Evolutionary conservation across 805 yeast genomes (phyloP).

Genomic region (Hagleromyces aurorensis): DNA sequence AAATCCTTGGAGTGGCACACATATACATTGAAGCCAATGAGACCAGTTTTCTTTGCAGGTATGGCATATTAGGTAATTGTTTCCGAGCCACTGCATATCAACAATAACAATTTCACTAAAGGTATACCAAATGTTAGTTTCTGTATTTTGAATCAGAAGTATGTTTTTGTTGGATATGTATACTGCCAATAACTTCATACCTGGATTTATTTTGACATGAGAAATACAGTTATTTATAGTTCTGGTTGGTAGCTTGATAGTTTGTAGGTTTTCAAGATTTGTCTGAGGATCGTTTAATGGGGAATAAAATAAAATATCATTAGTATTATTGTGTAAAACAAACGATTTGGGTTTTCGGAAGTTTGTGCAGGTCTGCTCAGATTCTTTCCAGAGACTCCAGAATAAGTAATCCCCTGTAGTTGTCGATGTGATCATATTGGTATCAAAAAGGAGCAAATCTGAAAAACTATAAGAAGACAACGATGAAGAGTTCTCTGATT

Average conservation of each 20-base stretch:
- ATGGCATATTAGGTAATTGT: constrained; percentile 24
- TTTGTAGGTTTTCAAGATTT: constrained; percentile 17
- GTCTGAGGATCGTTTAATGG: constrained; percentile 18
- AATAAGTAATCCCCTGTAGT: constrained; percentile 19
- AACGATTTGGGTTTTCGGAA: constrained; percentile 17
- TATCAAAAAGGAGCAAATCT: constrained; percentile 12
- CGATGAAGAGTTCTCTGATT: constrained; percentile 12
- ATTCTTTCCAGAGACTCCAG: constrained; percentile 27
- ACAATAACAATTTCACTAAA: constrained; percentile 20
- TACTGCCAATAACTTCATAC: constrained; percentile 20
- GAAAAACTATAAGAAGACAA: constrained; percentile 12
- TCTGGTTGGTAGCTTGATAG: constrained; percentile 26
- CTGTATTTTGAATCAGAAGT: constrained; percentile 24
- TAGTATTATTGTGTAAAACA: constrained; percentile 20
- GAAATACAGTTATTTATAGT: constrained; percentile 26
- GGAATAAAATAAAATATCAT: constrained; percentile 25
- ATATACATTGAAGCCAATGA: constrained; percentile 18
- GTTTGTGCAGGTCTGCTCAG: constrained; percentile 15
- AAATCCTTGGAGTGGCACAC: constrained; percentile 18
- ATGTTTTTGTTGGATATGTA: constrained; percentile 27
- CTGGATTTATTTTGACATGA: constrained; percentile 18
- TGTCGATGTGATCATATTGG: constrained; percentile 12
- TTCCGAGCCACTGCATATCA: constrained; percentile 29
- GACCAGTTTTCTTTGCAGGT: constrained; percentile 17
- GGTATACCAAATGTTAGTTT: constrained; percentile 24